phyloP scores from a whole-genome alignment of 441 rosid species.

The Pelargonium fulgidum region DNA sequence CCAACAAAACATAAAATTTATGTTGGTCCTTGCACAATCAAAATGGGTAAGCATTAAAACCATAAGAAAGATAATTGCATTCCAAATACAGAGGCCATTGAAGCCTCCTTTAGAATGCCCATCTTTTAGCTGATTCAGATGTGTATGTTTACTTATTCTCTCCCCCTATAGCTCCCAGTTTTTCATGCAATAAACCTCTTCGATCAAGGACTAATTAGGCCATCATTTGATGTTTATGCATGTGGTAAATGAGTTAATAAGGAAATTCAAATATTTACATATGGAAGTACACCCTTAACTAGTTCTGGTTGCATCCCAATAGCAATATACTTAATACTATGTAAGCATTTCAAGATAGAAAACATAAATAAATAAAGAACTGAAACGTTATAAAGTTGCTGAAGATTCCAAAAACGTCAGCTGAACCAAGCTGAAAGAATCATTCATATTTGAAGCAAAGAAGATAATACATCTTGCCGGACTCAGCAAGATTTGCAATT shows the following conservation, averaged over 20 bases:
- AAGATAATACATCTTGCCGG: background rate
- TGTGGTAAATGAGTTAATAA: background rate
- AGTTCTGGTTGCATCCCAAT: background rate
- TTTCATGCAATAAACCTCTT: background rate
- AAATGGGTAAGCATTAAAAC: too few species aligned
- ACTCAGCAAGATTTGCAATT: background rate
- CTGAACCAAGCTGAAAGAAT: too few species aligned
- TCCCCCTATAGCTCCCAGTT: background rate
- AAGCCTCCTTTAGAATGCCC: too few species aligned
- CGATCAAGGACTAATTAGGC: too few species aligned
- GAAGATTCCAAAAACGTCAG: too few species aligned
- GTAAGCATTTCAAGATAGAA: background rate
- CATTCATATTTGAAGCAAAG: too few species aligned
- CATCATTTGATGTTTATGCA: background rate
- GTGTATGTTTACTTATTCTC: too few species aligned
- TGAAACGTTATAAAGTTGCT: background rate
- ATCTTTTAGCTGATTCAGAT: too few species aligned
- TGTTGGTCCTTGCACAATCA: too few species aligned
- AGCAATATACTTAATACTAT: background rate
- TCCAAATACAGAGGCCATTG: too few species aligned
- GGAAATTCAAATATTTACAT: background rate
- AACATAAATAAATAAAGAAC: background rate
- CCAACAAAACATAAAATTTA: too few species aligned
- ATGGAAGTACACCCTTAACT: background rate
- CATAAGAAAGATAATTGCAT: too few species aligned